Percentiles rank a stretch among this genome's conserved stretches.
phyloP scores from a whole-genome alignment of 2,329 filamentous ascomycete species.

The Calonectria henricotiae region DNA sequence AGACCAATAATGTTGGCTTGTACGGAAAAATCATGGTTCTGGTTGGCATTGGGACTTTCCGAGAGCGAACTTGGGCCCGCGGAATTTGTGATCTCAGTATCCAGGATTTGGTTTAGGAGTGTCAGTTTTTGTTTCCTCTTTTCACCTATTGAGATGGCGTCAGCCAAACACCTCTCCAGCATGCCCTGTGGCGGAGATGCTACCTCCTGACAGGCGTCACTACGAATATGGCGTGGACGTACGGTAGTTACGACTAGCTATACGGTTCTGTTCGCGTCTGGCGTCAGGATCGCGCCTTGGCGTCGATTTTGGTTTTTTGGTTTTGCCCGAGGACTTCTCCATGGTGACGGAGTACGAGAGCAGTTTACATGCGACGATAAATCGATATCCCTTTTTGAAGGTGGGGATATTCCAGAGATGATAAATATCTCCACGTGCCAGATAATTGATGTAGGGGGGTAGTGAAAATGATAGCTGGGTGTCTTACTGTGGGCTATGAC shows the following conservation, averaged over 20 bases:
- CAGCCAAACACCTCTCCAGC: slow-evolving; percentile 25
- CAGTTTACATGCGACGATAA: background rate
- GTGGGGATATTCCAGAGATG: background rate
- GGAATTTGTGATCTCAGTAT: slow-evolving; percentile 39
- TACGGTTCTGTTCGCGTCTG: slow-evolving; percentile 52
- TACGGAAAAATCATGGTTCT: background rate
- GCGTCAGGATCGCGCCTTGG: slow-evolving; percentile 49
- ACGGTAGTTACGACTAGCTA: slow-evolving; percentile 55
- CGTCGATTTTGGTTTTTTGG: slow-evolving; percentile 37
- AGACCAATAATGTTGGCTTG: background rate
- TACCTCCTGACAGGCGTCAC: background rate
- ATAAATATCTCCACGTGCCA: no score
- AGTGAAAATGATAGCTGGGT: background rate
- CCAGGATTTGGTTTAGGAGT: slow-evolving; percentile 59
- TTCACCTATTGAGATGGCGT: slow-evolving; percentile 56
- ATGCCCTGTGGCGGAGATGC: background rate
- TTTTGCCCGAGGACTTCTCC: slow-evolving; percentile 35
- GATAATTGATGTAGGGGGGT: background rate
- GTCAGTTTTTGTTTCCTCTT: slow-evolving; percentile 64
- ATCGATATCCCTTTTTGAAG: background rate
- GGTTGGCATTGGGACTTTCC: background rate
- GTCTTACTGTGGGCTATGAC: background rate
- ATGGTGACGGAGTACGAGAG: slow-evolving; percentile 27
- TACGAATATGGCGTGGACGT: slow-evolving; percentile 39
- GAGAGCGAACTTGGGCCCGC: slow-evolving; percentile 12